These are phyloP conservation scores for Russula brevipes DNA, from an alignment of 768 basidiomycete species.

Conservation along the genomic window DNA sequence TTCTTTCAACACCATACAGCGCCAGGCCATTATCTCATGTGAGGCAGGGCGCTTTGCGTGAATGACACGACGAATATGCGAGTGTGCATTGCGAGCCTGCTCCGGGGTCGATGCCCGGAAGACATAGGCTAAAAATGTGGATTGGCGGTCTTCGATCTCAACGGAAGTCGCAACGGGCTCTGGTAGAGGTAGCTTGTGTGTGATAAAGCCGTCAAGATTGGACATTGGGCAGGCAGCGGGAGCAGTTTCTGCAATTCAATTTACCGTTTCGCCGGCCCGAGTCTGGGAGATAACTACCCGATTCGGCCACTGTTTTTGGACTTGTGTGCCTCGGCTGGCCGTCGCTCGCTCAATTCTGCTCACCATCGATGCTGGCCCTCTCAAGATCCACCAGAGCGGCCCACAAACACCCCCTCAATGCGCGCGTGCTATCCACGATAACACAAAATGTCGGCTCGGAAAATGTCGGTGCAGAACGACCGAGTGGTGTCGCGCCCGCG, in stretches of 20 bases:
- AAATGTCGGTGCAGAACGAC: not conserved
- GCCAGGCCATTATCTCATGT: slow-evolving; percentile 75
- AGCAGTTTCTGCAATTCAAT: too few relatives aligned
- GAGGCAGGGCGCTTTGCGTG: slow-evolving; percentile 56
- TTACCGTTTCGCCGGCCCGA: too few relatives aligned
- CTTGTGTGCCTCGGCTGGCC: too few relatives aligned
- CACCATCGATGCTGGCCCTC: slow-evolving; percentile 10
- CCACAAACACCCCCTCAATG: not conserved
- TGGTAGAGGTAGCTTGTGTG: slow-evolving; percentile 41
- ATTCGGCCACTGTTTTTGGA: not conserved
- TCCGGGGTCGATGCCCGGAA: slow-evolving; percentile 49
- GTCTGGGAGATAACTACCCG: not conserved
- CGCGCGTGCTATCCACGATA: slow-evolving; percentile 3
- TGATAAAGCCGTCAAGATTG: slow-evolving; percentile 52
- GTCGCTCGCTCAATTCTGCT: not conserved
- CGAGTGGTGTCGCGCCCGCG: not conserved
- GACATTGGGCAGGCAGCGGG: slow-evolving; percentile 25
- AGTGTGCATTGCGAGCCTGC: slow-evolving; percentile 46
- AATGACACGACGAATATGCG: slow-evolving; percentile 51
- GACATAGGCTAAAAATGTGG: slow-evolving; percentile 62
- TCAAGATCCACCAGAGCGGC: slow-evolving; percentile 4
- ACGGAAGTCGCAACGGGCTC: slow-evolving; percentile 54
- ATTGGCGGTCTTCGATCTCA: slow-evolving; percentile 71
- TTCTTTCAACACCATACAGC: slow-evolving; percentile 65
- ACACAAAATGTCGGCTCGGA: not conserved